A percentile compares a stretch with the other conserved stretches of the same genome.
Evolutionary conservation across 768 basidiomycete genomes (phyloP).

Genomic region (Lactifluus hygrophoroides): DNA sequence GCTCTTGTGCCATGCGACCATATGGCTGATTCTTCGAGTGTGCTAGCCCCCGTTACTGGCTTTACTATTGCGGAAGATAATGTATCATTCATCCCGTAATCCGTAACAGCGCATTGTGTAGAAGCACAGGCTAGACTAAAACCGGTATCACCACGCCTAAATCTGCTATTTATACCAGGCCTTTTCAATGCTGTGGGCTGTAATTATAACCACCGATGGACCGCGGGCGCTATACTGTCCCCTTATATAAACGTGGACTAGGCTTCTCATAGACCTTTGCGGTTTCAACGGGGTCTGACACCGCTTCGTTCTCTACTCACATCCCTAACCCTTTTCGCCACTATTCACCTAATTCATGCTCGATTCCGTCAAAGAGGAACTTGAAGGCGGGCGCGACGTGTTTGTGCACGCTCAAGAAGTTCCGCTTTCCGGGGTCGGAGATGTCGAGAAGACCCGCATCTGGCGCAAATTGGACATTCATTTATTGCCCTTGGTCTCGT

Average conservation of each 20-base stretch:
- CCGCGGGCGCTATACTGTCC: background rate
- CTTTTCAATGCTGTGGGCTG: too few relatives aligned
- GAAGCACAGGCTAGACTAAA: too few relatives aligned
- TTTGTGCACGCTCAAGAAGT: background rate
- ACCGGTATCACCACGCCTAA: too few relatives aligned
- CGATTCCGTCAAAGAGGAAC: background rate
- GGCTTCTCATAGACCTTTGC: background rate
- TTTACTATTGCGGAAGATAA: too few relatives aligned
- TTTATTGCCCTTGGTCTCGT: conserved; percentile 10
- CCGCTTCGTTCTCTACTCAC: background rate
- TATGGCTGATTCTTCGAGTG: too few relatives aligned
- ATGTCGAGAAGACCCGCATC: background rate
- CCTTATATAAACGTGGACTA: background rate
- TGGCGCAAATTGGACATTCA: conserved; percentile 15
- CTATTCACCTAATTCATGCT: background rate
- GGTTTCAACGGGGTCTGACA: background rate
- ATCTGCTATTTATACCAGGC: too few relatives aligned
- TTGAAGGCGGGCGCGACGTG: background rate
- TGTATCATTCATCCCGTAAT: too few relatives aligned
- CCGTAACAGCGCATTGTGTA: too few relatives aligned
- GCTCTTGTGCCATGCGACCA: too few relatives aligned
- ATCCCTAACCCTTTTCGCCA: background rate
- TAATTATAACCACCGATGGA: too few relatives aligned
- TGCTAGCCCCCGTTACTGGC: too few relatives aligned
- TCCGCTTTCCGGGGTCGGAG: background rate